Evolutionary conservation across 495 filamentous ascomycete species (phyloP).

Genomic region (Lasiosphaeria ovina): DNA sequence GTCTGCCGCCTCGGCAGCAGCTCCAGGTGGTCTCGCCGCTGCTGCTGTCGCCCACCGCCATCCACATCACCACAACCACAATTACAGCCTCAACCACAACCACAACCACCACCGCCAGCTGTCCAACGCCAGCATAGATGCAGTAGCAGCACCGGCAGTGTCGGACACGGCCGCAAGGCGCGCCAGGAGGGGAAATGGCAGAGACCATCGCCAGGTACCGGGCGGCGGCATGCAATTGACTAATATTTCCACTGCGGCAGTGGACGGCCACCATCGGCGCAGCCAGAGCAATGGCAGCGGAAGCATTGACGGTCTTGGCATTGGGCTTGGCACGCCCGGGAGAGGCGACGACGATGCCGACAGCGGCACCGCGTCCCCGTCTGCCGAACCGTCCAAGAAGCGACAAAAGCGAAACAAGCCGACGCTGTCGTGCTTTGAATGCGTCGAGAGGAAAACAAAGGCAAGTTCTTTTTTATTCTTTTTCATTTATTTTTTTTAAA

Average conservation of each 20-base stretch:
- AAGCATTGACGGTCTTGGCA: slow-evolving; percentile 3
- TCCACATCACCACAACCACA: background rate
- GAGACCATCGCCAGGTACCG: background rate
- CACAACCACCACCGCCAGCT: background rate
- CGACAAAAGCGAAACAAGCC: slow-evolving; percentile 76
- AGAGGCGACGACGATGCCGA: slow-evolving; percentile 20
- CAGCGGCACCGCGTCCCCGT: slow-evolving; percentile 32
- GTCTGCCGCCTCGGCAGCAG: slow-evolving; percentile 20
- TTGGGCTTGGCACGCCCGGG: slow-evolving; percentile 1
- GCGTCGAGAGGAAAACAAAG: slow-evolving; percentile 70
- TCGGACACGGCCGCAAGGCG: background rate
- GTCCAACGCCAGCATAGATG: background rate
- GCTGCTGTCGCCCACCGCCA: background rate
- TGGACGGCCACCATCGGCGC: background rate
- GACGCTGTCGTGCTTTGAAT: slow-evolving; percentile 68
- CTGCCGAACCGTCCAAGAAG: slow-evolving; percentile 47
- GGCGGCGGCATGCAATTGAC: background rate
- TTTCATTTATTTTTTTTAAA: too few species aligned
- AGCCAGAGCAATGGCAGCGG: slow-evolving; percentile 2
- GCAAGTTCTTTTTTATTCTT: slow-evolving; percentile 35
- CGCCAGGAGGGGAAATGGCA: background rate
- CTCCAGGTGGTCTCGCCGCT: too few species aligned
- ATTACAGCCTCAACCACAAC: background rate
- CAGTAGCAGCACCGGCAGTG: background rate
- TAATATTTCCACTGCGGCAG: background rate